Base-by-base conservation (phyloP, 768 basidiomycete species). In the Boletellus sp. region DNA sequence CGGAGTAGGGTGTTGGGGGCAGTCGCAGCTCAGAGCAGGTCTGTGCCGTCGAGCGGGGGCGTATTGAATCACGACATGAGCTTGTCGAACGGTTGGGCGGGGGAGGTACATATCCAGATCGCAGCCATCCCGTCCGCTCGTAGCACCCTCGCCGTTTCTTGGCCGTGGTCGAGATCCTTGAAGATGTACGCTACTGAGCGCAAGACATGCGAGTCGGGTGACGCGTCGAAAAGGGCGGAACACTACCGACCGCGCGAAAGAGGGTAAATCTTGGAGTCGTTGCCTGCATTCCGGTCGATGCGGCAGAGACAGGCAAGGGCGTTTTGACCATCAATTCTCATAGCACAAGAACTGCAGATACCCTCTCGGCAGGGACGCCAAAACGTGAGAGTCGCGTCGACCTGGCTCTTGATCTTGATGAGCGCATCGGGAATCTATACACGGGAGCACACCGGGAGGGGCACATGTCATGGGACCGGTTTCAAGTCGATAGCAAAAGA, bases 281-380 rank as follows among this genome's bases (percentile, higher is more conserved):
- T 89, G 51, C 59, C 62, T 16, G 71, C 60, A 52, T 81, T 77
- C 59, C 93, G 78, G 73, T 95, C 91, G 63, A 98, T 98, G 45
- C 94, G 78, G 76, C 94, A 97, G 47, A 98, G 76, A 72, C 96
- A 99, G 10, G 95, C 94, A 52, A 99, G 84, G 4, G 96, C 98
- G 78, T 99, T 99, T 72, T 90, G 85, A 45, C 95, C 95, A 67
- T 98, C 85, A 66, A 99, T 89, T 77, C 98, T 99, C 94, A 99
- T 96, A 45, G 95, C 94, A 67, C 95, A 98, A 6, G 91, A 94
- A 34, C 95, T 95, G 63, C 95, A 99, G 60, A 99, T 98, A 49
- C 95, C 93, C 74, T 94, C 92, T 48, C 92, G 73, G 75, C 92
- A 95, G n/a, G 87, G 90, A 36, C 93, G 80, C 37, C 96, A 84